Evolutionary conservation across 2,329 filamentous ascomycete species (phyloP).

Genomic region (Cladosporium colombiae): DNA sequence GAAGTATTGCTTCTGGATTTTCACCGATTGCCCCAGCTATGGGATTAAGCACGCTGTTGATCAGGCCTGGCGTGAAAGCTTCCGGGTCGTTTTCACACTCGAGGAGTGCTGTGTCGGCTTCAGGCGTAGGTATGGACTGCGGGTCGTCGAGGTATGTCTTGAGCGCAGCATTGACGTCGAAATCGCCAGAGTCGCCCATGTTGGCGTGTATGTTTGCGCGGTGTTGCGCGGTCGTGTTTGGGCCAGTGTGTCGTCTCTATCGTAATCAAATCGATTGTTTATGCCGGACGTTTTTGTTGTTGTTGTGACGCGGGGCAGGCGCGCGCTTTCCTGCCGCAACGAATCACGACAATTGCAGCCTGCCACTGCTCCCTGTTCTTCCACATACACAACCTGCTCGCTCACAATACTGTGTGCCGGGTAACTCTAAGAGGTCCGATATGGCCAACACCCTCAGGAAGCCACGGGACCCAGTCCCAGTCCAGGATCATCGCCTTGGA

Average conservation of each 20-base stretch:
- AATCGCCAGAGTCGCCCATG: conserved; percentile 69
- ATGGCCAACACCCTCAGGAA: conserved; percentile 29
- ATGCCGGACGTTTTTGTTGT: background rate
- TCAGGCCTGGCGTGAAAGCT: conserved; percentile 71
- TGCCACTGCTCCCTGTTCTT: background rate
- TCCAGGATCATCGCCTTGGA: conserved; percentile 25
- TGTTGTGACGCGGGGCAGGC: conserved; percentile 14
- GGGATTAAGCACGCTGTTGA: conserved; percentile 85
- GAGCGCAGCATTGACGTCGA: conserved; percentile 95
- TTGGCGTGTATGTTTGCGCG: conserved; percentile 44
- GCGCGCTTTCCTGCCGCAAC: background rate
- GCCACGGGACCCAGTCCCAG: conserved; percentile 25
- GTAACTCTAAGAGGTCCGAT: background rate
- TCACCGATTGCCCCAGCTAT: conserved; percentile 92
- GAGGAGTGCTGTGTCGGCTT: conserved; percentile 78
- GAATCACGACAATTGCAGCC: background rate
- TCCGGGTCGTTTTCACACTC: conserved; percentile 94
- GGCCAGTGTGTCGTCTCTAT: background rate
- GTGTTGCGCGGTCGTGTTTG: conserved; percentile 19
- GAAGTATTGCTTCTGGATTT: conserved; percentile 83
- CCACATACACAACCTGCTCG: background rate
- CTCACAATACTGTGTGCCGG: background rate
- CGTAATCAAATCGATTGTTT: conserved; percentile 12
- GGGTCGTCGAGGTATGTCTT: conserved; percentile 97
- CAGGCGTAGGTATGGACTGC: conserved; percentile 75